phyloP scores from a whole-genome alignment of 352 stramenopile genomes.

The Phytophthora gonapodyides region DNA sequence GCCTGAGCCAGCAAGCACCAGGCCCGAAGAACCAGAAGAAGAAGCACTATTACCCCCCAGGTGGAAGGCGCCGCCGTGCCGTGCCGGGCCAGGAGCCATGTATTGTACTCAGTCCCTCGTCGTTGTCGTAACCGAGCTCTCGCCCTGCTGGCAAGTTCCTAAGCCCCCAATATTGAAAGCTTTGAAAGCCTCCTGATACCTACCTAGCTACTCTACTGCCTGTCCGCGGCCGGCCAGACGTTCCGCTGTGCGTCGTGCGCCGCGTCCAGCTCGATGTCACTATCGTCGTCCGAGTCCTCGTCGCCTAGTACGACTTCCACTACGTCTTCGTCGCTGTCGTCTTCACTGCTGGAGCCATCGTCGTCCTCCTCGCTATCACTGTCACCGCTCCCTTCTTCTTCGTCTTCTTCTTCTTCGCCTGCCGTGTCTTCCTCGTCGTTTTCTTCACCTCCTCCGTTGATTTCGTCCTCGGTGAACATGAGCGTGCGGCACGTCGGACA shows the following conservation, averaged over 20 bases:
- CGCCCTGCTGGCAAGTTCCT: background rate
- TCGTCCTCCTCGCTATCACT: constrained; percentile 23
- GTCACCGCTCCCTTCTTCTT: constrained; percentile 15
- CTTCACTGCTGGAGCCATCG: constrained; percentile 26
- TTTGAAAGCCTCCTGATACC: constrained; percentile 8
- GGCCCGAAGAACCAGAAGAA: constrained; percentile 4
- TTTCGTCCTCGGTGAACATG: constrained; percentile 47
- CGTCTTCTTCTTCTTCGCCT: constrained; percentile 17
- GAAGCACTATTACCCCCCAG: constrained; percentile 25
- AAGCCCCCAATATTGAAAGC: constrained; percentile 25
- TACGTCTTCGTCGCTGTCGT: constrained; percentile 24
- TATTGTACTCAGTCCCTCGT: constrained; percentile 20
- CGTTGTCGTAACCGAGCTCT: constrained; percentile 8
- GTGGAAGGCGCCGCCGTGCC: constrained; percentile 7
- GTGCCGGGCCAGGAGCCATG: constrained; percentile 4
- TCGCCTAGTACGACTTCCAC: constrained; percentile 24
- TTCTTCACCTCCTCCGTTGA: constrained; percentile 18
- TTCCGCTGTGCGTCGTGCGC: constrained; percentile 31
- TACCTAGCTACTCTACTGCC: constrained; percentile 16
- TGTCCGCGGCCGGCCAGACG: constrained; percentile 25
- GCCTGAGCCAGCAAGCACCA: constrained; percentile 19
- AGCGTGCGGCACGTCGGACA: constrained; percentile 68
- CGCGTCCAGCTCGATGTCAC: constrained; percentile 26
- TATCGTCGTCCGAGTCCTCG: constrained; percentile 22
- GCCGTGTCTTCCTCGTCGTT: constrained; percentile 18